Evolutionary conservation across 2,329 filamentous ascomycete genomes (phyloP).

Genomic region (Lecanoromycetidae sp.): DNA sequence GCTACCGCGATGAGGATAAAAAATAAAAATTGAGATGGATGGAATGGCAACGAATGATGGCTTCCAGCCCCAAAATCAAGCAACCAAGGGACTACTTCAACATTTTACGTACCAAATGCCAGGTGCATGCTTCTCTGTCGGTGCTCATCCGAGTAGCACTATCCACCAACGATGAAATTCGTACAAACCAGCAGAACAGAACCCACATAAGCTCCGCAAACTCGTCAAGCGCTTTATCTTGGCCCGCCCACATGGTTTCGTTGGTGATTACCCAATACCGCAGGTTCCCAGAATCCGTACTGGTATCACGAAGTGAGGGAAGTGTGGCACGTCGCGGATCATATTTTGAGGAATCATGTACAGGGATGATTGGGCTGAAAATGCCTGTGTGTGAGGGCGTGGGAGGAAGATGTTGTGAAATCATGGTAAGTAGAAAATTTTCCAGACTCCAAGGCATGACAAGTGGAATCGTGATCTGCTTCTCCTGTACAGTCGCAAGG

Average conservation of each 20-base stretch:
- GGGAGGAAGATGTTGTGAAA: neutral
- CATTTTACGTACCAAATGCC: too few relatives aligned
- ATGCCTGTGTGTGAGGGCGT: neutral
- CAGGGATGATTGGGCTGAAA: constrained; percentile 9
- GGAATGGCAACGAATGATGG: too few relatives aligned
- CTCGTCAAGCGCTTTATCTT: constrained; percentile 13
- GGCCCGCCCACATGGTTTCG: constrained; percentile 17
- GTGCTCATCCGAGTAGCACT: neutral
- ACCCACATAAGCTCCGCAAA: constrained; percentile 15
- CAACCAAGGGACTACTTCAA: too few relatives aligned
- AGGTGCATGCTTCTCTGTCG: neutral
- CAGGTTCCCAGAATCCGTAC: constrained; percentile 14
- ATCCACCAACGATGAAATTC: neutral
- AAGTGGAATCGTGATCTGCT: constrained; percentile 18
- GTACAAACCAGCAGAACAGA: constrained; percentile 13
- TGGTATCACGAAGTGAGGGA: constrained; percentile 11
- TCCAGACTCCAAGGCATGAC: constrained; percentile 15
- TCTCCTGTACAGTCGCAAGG: constrained; percentile 9
- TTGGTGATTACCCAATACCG: constrained; percentile 17
- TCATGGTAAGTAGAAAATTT: neutral
- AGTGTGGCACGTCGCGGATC: neutral
- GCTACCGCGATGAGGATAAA: too few relatives aligned
- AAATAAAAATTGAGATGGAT: too few relatives aligned
- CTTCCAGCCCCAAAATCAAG: too few relatives aligned
- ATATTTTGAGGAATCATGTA: constrained; percentile 10